These are phyloP conservation scores for Coemansia erecta DNA, from an alignment of 192 early-diverging fungal species.

Conservation along the genomic window DNA sequence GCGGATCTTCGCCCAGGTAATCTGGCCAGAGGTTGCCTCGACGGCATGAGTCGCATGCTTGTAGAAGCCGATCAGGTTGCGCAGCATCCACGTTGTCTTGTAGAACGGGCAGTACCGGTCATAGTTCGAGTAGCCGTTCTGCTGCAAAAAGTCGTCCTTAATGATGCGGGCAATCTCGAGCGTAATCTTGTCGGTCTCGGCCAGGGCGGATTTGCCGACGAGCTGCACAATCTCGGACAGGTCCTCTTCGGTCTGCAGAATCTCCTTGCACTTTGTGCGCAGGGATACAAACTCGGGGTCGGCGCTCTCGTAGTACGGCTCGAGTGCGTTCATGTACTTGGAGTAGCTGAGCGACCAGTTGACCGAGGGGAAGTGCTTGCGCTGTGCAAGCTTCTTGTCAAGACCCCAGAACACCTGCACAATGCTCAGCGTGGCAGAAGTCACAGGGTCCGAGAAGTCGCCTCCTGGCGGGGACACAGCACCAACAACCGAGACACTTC, in stretches of 20 bases:
- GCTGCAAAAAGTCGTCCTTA: constrained; percentile 99
- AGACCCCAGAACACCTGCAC: constrained; percentile 99
- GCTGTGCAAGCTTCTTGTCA: constrained; percentile 99
- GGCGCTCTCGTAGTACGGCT: constrained; percentile 89
- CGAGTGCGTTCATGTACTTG: constrained; percentile 97
- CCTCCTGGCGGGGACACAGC: constrained; percentile 99
- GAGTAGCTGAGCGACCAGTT: constrained; percentile 98
- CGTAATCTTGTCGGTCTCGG: constrained; percentile 98
- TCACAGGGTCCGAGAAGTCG: constrained; percentile 99
- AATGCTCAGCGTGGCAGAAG: constrained; percentile 93
- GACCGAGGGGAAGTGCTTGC: constrained; percentile 99
- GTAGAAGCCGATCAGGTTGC: constrained; percentile 97
- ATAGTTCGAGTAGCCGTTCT: constrained; percentile 98
- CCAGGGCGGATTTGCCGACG: constrained; percentile 92
- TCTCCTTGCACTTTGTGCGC: constrained; percentile 94
- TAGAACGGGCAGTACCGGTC: constrained; percentile 99
- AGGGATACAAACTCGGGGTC: constrained; percentile 93
- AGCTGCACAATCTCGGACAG: constrained; percentile 99
- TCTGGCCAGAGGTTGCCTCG: constrained; percentile 81
- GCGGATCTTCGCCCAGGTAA: constrained; percentile 95
- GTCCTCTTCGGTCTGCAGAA: constrained; percentile 98
- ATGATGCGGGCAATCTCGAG: constrained; percentile 96
- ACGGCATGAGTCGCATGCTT: constrained; percentile 92
- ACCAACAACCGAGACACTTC: constrained; percentile 96
- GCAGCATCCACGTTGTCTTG: constrained; percentile 98